Evolutionary conservation across 306 rosid species (phyloP).

Genomic region (Cucumis hystrix): DNA sequence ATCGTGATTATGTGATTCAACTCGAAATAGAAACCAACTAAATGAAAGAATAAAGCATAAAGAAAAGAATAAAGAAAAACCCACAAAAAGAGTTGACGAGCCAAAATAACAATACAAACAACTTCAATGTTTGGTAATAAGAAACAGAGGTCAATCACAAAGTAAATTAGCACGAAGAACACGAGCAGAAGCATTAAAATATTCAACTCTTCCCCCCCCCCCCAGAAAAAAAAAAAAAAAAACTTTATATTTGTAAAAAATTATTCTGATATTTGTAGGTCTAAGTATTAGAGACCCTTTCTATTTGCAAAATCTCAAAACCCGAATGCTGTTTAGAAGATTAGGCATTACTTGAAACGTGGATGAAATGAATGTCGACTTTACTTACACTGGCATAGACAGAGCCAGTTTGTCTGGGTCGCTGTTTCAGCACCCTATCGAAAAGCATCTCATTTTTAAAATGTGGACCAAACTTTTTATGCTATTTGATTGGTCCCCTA

Average conservation of each 20-base stretch:
- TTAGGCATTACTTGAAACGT: not conserved
- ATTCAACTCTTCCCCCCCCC: not conserved
- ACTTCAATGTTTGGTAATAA: not conserved
- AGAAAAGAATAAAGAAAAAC: not conserved
- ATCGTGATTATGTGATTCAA: not conserved
- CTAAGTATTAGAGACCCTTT: not conserved
- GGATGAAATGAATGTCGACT: not conserved
- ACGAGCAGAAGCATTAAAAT: not conserved
- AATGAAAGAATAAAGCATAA: not conserved
- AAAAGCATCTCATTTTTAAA: conserved; percentile 14
- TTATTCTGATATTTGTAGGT: not conserved
- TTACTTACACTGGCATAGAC: not conserved
- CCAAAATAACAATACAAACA: not conserved
- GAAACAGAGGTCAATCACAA: not conserved
- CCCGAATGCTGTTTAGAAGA: not conserved
- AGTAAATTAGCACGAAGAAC: not conserved
- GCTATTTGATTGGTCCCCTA: conserved; percentile 54
- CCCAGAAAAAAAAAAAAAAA: too few species aligned
- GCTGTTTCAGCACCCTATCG: not conserved
- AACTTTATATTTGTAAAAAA: not conserved
- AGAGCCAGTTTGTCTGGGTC: conserved; percentile 2
- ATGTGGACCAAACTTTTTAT: conserved; percentile 41
- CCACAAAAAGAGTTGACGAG: not conserved
- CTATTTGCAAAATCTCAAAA: not conserved
- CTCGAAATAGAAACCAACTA: not conserved